Conservation (phyloP, 345 rosid species). For the Salix suchowensis region DNA sequence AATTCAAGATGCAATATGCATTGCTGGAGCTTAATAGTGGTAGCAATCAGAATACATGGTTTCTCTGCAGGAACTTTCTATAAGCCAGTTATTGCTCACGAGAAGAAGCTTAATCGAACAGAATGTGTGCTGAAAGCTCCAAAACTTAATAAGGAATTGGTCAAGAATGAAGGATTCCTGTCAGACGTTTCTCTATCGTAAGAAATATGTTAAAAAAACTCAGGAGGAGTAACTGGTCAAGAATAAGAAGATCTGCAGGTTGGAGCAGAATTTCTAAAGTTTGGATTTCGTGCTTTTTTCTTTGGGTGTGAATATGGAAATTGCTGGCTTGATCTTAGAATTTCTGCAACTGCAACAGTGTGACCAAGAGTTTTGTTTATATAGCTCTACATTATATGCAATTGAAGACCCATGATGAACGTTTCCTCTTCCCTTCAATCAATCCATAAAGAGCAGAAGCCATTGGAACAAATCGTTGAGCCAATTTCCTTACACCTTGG, state of each 20-base stretch:
- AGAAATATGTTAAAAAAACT: constrained; percentile 22
- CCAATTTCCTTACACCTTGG: constrained; percentile 58
- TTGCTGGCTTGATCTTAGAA: no score
- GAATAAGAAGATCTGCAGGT: constrained; percentile 17
- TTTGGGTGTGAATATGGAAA: no score
- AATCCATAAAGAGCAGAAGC: constrained; percentile 61
- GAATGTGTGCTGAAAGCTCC: constrained; percentile 9
- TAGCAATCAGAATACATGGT: background rate
- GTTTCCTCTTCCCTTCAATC: constrained; percentile 62
- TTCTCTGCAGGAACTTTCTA: constrained; percentile 21
- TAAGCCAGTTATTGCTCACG: constrained; percentile 21
- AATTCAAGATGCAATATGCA: no score
- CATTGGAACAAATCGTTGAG: constrained; percentile 49
- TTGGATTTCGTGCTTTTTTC: background rate
- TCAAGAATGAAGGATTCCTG: background rate
- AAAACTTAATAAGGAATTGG: constrained; percentile 16
- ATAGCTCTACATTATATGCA: constrained; percentile 41
- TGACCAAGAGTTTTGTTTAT: no score
- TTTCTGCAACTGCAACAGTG: no score
- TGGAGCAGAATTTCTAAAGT: constrained; percentile 29
- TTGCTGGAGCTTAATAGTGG: no score
- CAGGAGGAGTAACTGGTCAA: constrained; percentile 17
- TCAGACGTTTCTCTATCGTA: constrained; percentile 24
- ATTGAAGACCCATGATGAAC: constrained; percentile 61
- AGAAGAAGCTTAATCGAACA: constrained; percentile 19